Conservation (phyloP, 169 alveolate genomes). For the Eimeria brunetti region DNA sequence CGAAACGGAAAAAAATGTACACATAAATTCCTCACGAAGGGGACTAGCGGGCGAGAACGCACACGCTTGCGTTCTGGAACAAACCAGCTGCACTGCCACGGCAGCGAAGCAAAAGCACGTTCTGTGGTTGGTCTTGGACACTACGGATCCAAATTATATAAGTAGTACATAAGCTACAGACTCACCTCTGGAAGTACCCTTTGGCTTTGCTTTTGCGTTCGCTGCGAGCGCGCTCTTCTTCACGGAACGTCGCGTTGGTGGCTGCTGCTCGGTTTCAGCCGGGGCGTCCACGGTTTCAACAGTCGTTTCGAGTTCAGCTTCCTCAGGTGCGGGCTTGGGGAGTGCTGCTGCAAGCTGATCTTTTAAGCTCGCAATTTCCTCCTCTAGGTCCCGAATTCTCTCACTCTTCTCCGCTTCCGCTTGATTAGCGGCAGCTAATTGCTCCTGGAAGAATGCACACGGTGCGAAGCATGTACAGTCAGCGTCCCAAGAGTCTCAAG, state of each 20-base stretch:
- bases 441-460: slow-evolving; percentile 14
- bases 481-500: background rate
- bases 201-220: slow-evolving; percentile 33
- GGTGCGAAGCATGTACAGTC: slow-evolving; percentile 21
- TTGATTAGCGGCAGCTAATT: slow-evolving; percentile 55
- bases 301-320: slow-evolving; percentile 5
- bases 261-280: slow-evolving; percentile 45
- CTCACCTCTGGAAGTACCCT: slow-evolving; percentile 39
- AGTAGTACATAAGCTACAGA: background rate
- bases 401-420: slow-evolving; percentile 69
- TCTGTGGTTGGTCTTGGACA: background rate
- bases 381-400: slow-evolving; percentile 40
- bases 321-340: slow-evolving; percentile 24
- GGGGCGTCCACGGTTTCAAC: slow-evolving; percentile 26
- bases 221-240: slow-evolving; percentile 25
- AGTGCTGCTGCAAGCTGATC: slow-evolving; percentile 51
- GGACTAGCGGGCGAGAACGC: background rate
- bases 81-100: background rate
- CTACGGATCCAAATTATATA: background rate
- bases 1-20: background rate
- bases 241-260: background rate
- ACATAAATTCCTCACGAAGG: background rate
- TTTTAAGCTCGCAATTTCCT: slow-evolving; percentile 18
- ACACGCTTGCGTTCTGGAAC: background rate
- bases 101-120: background rate